Evolutionary conservation across 2,329 filamentous ascomycete genomes (phyloP).

Genomic region (Neurospora sp.): DNA sequence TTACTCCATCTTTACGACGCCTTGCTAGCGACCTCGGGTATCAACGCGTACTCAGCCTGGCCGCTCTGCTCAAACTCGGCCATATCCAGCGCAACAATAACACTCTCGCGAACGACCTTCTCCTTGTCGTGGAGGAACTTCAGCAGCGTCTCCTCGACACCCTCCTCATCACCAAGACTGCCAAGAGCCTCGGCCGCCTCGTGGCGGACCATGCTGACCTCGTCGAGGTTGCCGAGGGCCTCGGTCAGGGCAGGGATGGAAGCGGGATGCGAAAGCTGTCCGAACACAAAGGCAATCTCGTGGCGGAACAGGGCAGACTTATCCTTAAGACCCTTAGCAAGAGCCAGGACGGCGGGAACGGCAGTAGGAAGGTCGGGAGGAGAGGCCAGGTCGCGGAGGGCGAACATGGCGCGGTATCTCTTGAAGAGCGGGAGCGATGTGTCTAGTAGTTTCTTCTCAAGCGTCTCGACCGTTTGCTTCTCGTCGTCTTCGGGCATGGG

Average conservation of each 20-base stretch:
- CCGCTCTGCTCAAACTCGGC: conserved; percentile 90
- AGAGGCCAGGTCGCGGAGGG: conserved; percentile 85
- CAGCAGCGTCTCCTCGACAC: conserved; percentile 78
- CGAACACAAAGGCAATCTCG: conserved; percentile 97
- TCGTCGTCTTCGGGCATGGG: conserved; percentile 64
- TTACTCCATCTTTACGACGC: conserved; percentile 23
- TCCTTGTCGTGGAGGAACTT: conserved; percentile 83
- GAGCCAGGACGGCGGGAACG: conserved; percentile 72
- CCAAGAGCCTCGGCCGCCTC: conserved; percentile 95
- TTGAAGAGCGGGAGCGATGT: conserved; percentile 72
- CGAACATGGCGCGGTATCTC: conserved; percentile 97
- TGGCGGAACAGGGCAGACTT: conserved; percentile 89
- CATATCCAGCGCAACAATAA: conserved; percentile 95
- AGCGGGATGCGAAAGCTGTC: conserved; percentile 90
- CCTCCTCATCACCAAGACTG: conserved; percentile 84
- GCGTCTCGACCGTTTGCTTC: conserved; percentile 58
- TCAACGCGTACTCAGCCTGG: conserved; percentile 82
- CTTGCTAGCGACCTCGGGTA: conserved; percentile 52
- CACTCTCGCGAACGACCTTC: conserved; percentile 86
- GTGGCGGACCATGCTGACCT: conserved; percentile 94
- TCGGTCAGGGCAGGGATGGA: conserved; percentile 82
- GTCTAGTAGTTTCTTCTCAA: conserved; percentile 72
- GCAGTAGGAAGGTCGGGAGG: conserved; percentile 86
- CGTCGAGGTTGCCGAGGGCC: conserved; percentile 65
- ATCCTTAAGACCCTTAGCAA: conserved; percentile 79